Evolutionary conservation across 352 stramenopile genomes (phyloP).

Genomic region (Peronosclerospora sorghi): DNA sequence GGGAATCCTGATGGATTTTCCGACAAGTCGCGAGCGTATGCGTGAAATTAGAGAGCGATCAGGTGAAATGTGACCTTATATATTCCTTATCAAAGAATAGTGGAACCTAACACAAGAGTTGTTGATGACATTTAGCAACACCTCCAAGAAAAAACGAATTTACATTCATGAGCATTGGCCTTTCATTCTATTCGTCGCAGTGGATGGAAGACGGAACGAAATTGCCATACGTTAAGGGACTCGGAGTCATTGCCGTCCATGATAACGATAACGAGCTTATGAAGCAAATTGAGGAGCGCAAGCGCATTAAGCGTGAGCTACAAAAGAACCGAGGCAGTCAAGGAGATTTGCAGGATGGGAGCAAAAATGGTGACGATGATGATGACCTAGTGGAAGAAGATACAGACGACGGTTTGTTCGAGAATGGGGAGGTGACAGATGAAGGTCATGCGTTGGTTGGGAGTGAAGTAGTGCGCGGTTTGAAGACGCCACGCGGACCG

Average conservation of each 20-base stretch:
- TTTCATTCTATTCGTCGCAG: constrained; percentile 47
- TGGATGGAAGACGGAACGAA: constrained; percentile 49
- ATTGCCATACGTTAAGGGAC: constrained; percentile 37
- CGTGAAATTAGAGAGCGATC: constrained; percentile 35
- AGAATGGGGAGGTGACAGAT: constrained; percentile 19
- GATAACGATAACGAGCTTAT: constrained; percentile 41
- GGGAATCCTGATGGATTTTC: constrained; percentile 37
- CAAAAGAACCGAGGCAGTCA: constrained; percentile 16
- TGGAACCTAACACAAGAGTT: constrained; percentile 3
- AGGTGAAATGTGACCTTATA: constrained; percentile 14
- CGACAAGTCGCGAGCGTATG: constrained; percentile 27
- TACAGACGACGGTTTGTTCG: constrained; percentile 30
- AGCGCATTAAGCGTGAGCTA: constrained; percentile 50
- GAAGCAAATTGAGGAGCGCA: constrained; percentile 50
- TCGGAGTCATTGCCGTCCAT: constrained; percentile 41
- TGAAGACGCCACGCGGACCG: constrained; percentile 31
- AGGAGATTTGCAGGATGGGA: constrained; percentile 28
- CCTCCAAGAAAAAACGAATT: constrained; percentile 39
- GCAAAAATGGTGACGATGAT: constrained; percentile 14
- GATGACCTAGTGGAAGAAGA: constrained; percentile 19
- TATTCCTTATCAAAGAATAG: constrained; percentile 1
- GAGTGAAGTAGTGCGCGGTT: constrained; percentile 30
- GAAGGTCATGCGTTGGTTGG: constrained; percentile 34
- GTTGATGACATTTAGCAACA: constrained; percentile 14
- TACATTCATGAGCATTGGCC: constrained; percentile 42